Evolutionary conservation across 495 filamentous ascomycete genomes (phyloP).

Genomic region (Podospora sp.): DNA sequence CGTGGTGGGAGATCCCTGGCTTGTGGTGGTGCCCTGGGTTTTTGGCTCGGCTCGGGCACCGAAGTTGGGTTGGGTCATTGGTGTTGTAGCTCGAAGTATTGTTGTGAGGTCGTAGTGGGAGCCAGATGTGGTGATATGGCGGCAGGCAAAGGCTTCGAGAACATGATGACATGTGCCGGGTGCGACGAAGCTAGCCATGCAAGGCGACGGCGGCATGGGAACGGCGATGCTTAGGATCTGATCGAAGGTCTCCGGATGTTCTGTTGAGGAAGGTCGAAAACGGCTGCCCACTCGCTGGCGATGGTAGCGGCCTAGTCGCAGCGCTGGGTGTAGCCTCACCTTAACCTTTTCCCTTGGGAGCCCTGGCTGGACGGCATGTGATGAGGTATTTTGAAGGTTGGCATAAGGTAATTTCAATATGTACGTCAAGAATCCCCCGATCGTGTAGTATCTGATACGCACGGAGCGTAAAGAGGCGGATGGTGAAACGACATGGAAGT

Average conservation of each 20-base stretch:
- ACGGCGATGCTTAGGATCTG: neutral
- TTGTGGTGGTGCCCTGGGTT: neutral
- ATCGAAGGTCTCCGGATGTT: neutral
- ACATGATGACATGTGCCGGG: neutral
- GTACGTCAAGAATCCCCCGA: neutral
- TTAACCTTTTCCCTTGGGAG: neutral
- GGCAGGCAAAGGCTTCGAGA: neutral
- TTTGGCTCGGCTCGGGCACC: no score
- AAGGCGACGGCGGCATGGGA: neutral
- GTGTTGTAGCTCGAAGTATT: neutral
- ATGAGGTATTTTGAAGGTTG: neutral
- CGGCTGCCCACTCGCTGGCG: neutral
- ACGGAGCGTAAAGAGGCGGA: neutral
- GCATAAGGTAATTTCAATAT: neutral
- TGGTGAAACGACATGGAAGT: neutral
- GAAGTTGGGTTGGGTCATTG: neutral
- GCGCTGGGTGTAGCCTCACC: neutral
- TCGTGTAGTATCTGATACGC: neutral
- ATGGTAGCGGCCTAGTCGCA: neutral
- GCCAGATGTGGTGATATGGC: neutral
- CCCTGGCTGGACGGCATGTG: neutral
- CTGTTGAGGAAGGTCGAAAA: constrained; percentile 9
- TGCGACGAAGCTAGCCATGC: neutral
- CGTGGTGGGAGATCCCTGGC: neutral
- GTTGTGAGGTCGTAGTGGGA: neutral